A percentile compares a stretch with the other conserved stretches of the same genome.
phyloP scores from a whole-genome alignment of 2,329 filamentous ascomycete species.

The Cercospora janseana region DNA sequence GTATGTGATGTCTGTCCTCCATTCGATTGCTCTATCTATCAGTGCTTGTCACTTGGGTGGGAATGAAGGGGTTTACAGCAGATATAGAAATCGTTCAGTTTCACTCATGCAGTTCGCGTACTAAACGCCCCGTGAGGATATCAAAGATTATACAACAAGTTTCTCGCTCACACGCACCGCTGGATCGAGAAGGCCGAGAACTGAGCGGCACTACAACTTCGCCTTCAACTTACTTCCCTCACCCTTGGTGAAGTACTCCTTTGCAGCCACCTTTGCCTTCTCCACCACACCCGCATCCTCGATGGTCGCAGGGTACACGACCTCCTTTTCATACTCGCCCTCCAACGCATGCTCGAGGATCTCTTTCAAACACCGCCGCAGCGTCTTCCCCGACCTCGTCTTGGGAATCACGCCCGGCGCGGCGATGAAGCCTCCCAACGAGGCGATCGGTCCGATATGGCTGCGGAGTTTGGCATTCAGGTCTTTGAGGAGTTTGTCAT shows the following conservation, averaged over 20 bases:
- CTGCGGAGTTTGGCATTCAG: slow-evolving; percentile 70
- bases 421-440: slow-evolving; percentile 80
- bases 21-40: too few relatives aligned
- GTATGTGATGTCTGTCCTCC: too few relatives aligned
- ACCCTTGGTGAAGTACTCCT: slow-evolving; percentile 66
- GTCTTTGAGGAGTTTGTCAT: slow-evolving; percentile 54
- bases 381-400: slow-evolving; percentile 87
- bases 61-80: too few relatives aligned
- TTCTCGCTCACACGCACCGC: too few relatives aligned
- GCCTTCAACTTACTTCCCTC: slow-evolving; percentile 36
- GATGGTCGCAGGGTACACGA: slow-evolving; percentile 77
- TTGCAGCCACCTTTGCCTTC: slow-evolving; percentile 67
- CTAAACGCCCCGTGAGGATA: too few relatives aligned
- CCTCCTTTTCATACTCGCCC: slow-evolving; percentile 68
- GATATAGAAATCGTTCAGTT: too few relatives aligned
- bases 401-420: slow-evolving; percentile 86
- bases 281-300: slow-evolving; percentile 75
- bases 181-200: too few relatives aligned
- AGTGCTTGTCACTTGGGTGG: too few relatives aligned
- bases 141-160: too few relatives aligned
- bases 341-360: slow-evolving; percentile 77
- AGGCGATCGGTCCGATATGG: slow-evolving; percentile 85
- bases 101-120: too few relatives aligned
- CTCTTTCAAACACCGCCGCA: slow-evolving; percentile 77
- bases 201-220: too few relatives aligned